These are phyloP conservation scores for Plasmodium reichenowi DNA, from an alignment of 169 alveolate genomes.

Conservation along the genomic window DNA sequence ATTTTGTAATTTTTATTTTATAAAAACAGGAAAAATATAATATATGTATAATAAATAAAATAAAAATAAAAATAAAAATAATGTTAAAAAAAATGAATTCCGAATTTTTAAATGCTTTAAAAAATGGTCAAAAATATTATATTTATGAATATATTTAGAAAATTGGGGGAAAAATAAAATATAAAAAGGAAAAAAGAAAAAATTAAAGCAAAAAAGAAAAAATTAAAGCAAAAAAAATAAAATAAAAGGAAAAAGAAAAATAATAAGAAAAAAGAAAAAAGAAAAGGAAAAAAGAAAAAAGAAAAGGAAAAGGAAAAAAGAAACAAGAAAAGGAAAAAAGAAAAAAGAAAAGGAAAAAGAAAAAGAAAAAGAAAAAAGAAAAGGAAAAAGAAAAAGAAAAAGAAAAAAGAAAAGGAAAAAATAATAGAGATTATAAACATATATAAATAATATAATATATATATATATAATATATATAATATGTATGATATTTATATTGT, in stretches of 20 bases:
- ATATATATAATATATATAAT: no score
- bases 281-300: neutral
- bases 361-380: neutral
- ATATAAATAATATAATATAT: neutral
- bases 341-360: neutral
- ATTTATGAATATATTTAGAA: slow-evolving; percentile 19
- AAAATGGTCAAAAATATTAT: slow-evolving; percentile 5
- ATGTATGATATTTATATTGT: no score
- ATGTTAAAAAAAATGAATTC: neutral
- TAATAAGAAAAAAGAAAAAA: neutral
- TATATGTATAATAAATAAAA: neutral
- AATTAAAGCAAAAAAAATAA: neutral
- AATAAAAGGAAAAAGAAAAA: neutral
- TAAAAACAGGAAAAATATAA: slow-evolving; percentile 6
- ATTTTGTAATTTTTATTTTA: slow-evolving; percentile 12
- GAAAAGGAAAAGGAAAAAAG: neutral
- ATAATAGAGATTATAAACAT: neutral
- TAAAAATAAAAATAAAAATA: neutral
- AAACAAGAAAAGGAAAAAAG: neutral
- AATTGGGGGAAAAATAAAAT: neutral
- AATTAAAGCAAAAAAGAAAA: neutral
- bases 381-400: neutral
- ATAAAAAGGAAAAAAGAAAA: slow-evolving; percentile 3
- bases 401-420: neutral
- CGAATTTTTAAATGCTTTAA: neutral